Evolutionary conservation across 2,329 filamentous ascomycete genomes (phyloP).

Genomic region (Orbilia brochopaga): DNA sequence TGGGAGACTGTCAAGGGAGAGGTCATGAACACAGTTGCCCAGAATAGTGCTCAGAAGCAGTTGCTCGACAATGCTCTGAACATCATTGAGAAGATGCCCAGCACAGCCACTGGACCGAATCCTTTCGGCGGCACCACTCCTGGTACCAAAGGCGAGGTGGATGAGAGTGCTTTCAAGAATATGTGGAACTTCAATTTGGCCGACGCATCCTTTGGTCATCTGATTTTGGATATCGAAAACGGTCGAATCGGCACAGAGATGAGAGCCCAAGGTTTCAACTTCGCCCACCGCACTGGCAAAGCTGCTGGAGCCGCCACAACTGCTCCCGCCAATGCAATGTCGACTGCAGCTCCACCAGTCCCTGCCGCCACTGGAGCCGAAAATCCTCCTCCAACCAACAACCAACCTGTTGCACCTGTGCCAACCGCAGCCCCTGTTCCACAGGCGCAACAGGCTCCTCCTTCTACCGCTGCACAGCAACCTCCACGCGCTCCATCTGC

Average conservation of each 20-base stretch:
- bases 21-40: conserved; percentile 89
- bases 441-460: conserved; percentile 49
- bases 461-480: conserved; percentile 52
- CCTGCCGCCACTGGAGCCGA: conserved; percentile 4
- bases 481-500: conserved; percentile 54
- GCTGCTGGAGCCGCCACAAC: conserved; percentile 56
- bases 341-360: conserved; percentile 4
- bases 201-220: conserved; percentile 94
- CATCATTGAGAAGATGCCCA: conserved; percentile 97
- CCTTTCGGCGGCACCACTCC: conserved; percentile 83
- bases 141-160: conserved; percentile 78
- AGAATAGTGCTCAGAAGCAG: conserved; percentile 92
- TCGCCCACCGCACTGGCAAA: conserved; percentile 91
- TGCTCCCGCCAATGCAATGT: conserved; percentile 5
- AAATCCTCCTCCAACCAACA: conserved; percentile 28
- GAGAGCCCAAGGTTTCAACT: conserved; percentile 98
- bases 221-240: conserved; percentile 92
- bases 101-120: conserved; percentile 90
- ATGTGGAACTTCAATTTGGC: conserved; percentile 99
- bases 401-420: conserved; percentile 52
- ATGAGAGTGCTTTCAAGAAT: conserved; percentile 99
- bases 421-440: conserved; percentile 12
- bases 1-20: conserved; percentile 98
- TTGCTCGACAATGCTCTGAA: conserved; percentile 88
- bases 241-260: conserved; percentile 98